Base-by-base conservation (phyloP, 2,329 filamentous ascomycete genomes). In the Chrysosporium queenslandicum region DNA sequence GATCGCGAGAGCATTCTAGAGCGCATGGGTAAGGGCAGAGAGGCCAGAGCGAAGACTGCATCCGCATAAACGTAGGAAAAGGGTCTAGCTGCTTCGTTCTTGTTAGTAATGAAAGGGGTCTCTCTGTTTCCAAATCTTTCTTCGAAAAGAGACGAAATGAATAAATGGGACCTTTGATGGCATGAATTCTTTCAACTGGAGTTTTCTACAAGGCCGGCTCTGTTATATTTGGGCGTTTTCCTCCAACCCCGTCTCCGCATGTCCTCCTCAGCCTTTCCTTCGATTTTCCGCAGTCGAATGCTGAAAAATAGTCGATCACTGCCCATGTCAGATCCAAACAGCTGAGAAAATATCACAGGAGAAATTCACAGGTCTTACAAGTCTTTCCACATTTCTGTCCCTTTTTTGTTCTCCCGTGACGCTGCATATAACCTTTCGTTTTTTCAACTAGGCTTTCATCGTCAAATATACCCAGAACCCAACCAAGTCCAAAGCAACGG, bases 1-100 rank as follows among this genome's bases (percentile, higher is more conserved):
- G 73, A 75, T 62, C 68, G 73, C 59, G 73, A 76, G 65, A 66
- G 68, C 57, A 71, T 75, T 57, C 64, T 75, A 45, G 70, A 71
- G 61, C 69, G 73, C 60, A 69, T 71, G 46, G 65, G 61, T 53
- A 72, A 75, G 65, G 71, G 72, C 54, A 68, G 72, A 63, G 71
- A 75, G 63, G 65, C 65, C 12, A 48, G 55, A 52, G 55, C 52
- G 18, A 51, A 48, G 43, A 21, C 49, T 18, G 12, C 53, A 11
- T 52, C 49, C 34, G 48, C 53, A 51, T 55, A 52, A 39, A 30
- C 27, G 21, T 43, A 34, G 14, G 21, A 29, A 29, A 29, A 34
- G 20, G 3, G 34, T 29, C n/a, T 27, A 7, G 25, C 27, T 36
- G 20, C 42, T 49, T 53, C 29, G 18, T 25, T 53, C 16, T 36